A percentile compares a stretch with the other conserved stretches of the same genome.
phyloP scores from a whole-genome alignment of 371 early-diverging fungal genomes.

The Lichtheimia ornata region DNA sequence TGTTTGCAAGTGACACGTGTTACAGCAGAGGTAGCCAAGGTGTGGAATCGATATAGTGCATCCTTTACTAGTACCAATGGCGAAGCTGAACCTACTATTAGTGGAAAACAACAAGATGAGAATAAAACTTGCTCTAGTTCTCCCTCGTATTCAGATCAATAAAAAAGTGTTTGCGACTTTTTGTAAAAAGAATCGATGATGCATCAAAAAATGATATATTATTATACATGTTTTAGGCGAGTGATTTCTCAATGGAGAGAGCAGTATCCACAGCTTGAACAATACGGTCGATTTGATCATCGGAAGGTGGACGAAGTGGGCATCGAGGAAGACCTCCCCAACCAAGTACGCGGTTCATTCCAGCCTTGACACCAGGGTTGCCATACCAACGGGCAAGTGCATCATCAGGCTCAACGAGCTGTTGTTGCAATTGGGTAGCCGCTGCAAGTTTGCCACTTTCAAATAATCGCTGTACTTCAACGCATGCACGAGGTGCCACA shows the following conservation, averaged over 20 bases:
- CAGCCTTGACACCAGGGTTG: slow-evolving; percentile 42
- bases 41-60: slow-evolving; percentile 41
- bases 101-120: too few relatives aligned
- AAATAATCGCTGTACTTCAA: slow-evolving; percentile 33
- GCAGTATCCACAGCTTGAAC: slow-evolving; percentile 25
- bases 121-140: neutral
- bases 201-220: neutral
- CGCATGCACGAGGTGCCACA: slow-evolving; percentile 37
- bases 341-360: slow-evolving; percentile 29
- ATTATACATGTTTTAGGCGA: slow-evolving; percentile 3
- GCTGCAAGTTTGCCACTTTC: slow-evolving; percentile 31
- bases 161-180: too few relatives aligned
- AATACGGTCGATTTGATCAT: slow-evolving; percentile 17
- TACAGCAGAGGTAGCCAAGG: slow-evolving; percentile 50
- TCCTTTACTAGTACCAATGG: slow-evolving; percentile 17
- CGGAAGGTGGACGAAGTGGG: slow-evolving; percentile 27
- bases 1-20: slow-evolving; percentile 50
- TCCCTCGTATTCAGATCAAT: neutral
- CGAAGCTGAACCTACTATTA: too few relatives aligned
- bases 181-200: too few relatives aligned
- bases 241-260: slow-evolving; percentile 21
- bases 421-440: slow-evolving; percentile 35
- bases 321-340: slow-evolving; percentile 44
- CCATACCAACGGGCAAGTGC: slow-evolving; percentile 48
- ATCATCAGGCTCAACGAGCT: slow-evolving; percentile 47